Base-by-base conservation (phyloP, 345 rosid species). In the Bretschneidera sinensis region DNA sequence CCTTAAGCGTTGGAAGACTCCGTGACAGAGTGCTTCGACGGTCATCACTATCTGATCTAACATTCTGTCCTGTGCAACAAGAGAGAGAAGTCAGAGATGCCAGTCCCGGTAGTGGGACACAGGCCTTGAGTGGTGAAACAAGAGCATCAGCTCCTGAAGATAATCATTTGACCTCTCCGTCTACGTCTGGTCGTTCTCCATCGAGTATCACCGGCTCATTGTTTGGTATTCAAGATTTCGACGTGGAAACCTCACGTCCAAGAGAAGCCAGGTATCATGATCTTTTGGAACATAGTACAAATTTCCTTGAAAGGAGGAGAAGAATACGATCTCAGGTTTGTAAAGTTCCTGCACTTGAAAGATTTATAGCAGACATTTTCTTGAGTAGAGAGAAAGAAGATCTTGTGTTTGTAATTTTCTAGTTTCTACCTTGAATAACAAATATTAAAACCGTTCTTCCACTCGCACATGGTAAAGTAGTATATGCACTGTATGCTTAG, bases 271-370 rank as follows among this genome's bases (percentile, higher is more conserved):
- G 97, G 73, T 88, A 94, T 66, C 87, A 75, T 53, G 92, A 92
- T 78, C 71, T 94, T 20, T 67, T 88, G 65, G 97, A 94, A 55
- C 89, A 90, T 48, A 77, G 97, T 71, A 84, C 99, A 57, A 89
- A 83, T 82, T 88, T 90, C 74, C 91, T 94, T 52, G 95, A 94
- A 69, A 75, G 97, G 43, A 74, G 99, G 62, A 90, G 97, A 76
- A 81, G 97, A 78, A 85, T 90, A 74, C 83, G 97, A 61, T 94
- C 96, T 68, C 99, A 94, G 99, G 99, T 94, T 64, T 75, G 76
- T 70, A 62, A 62, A 62, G 18, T 63, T 64, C 51, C 65, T 62
- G 61, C 17, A 15, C 56, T 54, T 31, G 16, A 23, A 28, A 2
- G 33, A 28, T 28, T 28, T 28, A 28, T 28, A 28, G 3, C 8